Conservation (phyloP, 805 yeast genomes). For the Ogataea polymorpha region DNA sequence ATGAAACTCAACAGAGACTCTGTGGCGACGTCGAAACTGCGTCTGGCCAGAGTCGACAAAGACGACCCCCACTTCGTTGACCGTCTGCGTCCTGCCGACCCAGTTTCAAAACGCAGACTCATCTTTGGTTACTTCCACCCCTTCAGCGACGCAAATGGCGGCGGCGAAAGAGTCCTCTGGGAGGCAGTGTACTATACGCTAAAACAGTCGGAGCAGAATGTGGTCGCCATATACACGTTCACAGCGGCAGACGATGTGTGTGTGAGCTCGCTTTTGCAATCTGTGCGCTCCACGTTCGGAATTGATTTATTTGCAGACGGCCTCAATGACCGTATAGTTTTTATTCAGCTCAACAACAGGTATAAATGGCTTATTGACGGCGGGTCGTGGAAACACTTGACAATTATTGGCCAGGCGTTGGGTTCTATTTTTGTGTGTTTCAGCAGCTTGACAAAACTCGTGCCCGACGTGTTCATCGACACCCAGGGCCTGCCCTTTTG, state of each 20-base stretch:
- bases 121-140: conserved; percentile 93
- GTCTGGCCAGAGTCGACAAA: conserved; percentile 30
- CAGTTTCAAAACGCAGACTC: conserved; percentile 36
- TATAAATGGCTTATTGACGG: conserved; percentile 61
- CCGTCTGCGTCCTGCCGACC: conserved; percentile 32
- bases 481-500: conserved; percentile 93
- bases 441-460: conserved; percentile 64
- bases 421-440: conserved; percentile 69
- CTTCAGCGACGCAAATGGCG: conserved; percentile 94
- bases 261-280: conserved; percentile 23
- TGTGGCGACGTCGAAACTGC: conserved; percentile 17
- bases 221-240: conserved; percentile 62
- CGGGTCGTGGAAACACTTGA: conserved; percentile 70
- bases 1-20: conserved; percentile 27
- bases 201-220: conserved; percentile 41
- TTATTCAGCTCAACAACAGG: conserved; percentile 31
- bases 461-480: conserved; percentile 91
- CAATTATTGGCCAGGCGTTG: conserved; percentile 82
- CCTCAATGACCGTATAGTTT: conserved; percentile 30
- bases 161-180: conserved; percentile 97
- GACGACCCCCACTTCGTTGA: conserved; percentile 20
- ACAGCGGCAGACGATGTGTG: conserved; percentile 25
- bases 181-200: conserved; percentile 79
- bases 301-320: conserved; percentile 23
- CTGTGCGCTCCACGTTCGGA: conserved; percentile 28